Base-by-base conservation (phyloP, 345 rosid genomes). In the Aquilaria sinensis region DNA sequence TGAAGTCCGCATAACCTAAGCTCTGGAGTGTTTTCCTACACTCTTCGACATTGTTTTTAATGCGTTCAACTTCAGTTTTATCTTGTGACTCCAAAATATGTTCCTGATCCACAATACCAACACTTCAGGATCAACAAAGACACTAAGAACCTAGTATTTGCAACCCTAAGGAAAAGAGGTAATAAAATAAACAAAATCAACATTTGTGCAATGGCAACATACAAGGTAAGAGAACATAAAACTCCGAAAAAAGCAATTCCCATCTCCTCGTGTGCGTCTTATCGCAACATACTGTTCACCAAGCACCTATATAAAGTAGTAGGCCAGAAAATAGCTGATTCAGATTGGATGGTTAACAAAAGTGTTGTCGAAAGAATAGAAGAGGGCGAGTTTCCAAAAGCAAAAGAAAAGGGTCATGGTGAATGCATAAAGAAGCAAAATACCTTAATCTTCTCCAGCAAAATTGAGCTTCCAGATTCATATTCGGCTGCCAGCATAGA, bases 171-270 rank as follows among this genome's bases (percentile, higher is more conserved):
- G 59, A 57, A 72, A 65, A 47, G 70, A 59, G 45, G 59, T 33
- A 37, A 58, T n/a, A 46, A 65, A 46, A 12, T 15, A 49, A 12
- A 10, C 0, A 47, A 23, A 13, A 48, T 46, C 32, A 64, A 15
- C 9, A n/a, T 4, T 31, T 49, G 47, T 15, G 62, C 68, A 47
- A 48, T 12, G 31, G 65, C 31, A 56, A 68, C 89, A 65, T 89
- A 91, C 97, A 65, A 95, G 97, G 78, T 95, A 95, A 1, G 97
- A 77, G 70, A 91, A 91, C 99, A 91, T 91, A 71, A 94, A 91
- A 72, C 97, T 79, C 13, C 96, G 88, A 71, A 95, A 95, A 73
- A 95, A 95, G 82, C 99, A 95, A 66, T 95, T 95, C 49, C 99
- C 99, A 81, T 95, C 99, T 5, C 99, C 99, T 31, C 94, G 81